Evolutionary conservation across 2,329 filamentous ascomycete genomes (phyloP).

Genomic region (Fusarium hainanense): DNA sequence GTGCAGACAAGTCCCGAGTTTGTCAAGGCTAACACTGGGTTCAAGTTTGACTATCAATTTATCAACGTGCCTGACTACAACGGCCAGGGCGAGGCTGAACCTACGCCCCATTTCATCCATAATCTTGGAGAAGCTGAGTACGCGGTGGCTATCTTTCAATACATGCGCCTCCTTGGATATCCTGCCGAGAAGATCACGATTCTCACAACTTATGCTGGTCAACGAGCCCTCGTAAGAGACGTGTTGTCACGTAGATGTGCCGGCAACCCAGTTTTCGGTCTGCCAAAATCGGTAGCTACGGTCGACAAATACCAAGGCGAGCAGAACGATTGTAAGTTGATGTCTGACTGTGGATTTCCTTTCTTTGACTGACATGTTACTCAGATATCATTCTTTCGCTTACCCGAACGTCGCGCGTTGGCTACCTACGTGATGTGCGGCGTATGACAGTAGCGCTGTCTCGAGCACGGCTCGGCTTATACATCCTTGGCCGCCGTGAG

Average conservation of each 20-base stretch:
- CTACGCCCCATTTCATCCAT: constrained; percentile 93
- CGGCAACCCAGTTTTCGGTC: constrained; percentile 84
- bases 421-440: constrained; percentile 92
- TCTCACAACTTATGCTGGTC: constrained; percentile 92
- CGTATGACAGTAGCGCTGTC: constrained; percentile 95
- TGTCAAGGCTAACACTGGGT: constrained; percentile 85
- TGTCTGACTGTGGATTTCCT: background rate
- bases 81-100: constrained; percentile 86
- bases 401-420: constrained; percentile 86
- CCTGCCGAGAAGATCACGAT: constrained; percentile 86
- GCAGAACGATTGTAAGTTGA: constrained; percentile 92
- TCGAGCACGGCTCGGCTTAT: constrained; percentile 89
- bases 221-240: constrained; percentile 87
- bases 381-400: constrained; percentile 92
- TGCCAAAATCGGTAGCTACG: constrained; percentile 90
- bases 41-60: constrained; percentile 95
- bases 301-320: constrained; percentile 99
- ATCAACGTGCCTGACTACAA: constrained; percentile 96
- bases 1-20: constrained; percentile 79
- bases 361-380: constrained; percentile 33
- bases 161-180: constrained; percentile 96
- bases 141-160: constrained; percentile 93
- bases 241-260: constrained; percentile 86
- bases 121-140: constrained; percentile 98
- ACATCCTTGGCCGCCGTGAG: constrained; percentile 87